These are phyloP conservation scores for Thalassiosira sp. DNA, from an alignment of 352 stramenopile genomes.

Conservation along the genomic window DNA sequence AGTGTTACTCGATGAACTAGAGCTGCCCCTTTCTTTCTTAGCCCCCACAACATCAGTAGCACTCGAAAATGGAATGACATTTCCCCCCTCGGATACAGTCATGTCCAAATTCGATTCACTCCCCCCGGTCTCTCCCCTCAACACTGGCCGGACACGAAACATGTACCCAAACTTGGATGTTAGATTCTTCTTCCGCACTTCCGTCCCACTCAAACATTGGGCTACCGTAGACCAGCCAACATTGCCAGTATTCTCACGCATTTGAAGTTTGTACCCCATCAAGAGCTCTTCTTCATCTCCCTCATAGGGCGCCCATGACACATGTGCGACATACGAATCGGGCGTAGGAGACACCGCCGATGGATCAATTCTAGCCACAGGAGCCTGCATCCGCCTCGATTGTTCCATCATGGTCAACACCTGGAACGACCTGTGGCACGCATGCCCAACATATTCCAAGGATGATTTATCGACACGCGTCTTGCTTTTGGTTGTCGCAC, in stretches of 20 bases:
- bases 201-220: conserved; percentile 47
- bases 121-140: conserved; percentile 36
- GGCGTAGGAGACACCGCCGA: conserved; percentile 32
- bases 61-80: conserved; percentile 60
- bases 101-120: conserved; percentile 37
- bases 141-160: conserved; percentile 64
- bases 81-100: conserved; percentile 29
- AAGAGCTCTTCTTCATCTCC: conserved; percentile 5
- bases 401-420: conserved; percentile 57
- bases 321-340: conserved; percentile 56
- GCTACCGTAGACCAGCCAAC: conserved; percentile 66
- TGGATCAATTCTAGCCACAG: conserved; percentile 32
- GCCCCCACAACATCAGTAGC: conserved; percentile 51
- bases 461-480: conserved; percentile 41
- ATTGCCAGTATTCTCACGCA: conserved; percentile 68
- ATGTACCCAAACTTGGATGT: conserved; percentile 63
- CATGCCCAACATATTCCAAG: conserved; percentile 57
- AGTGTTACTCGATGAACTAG: background rate
- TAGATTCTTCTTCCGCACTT: conserved; percentile 78
- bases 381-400: conserved; percentile 41
- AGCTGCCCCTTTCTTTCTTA: conserved; percentile 35
- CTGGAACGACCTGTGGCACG: conserved; percentile 43
- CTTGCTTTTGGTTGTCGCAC: conserved; percentile 39
- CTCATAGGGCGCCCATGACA: conserved; percentile 54
- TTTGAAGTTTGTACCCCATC: conserved; percentile 70